Base-by-base conservation (phyloP, 2,329 filamentous ascomycete species). In the Amylocarpus encephaloides region DNA sequence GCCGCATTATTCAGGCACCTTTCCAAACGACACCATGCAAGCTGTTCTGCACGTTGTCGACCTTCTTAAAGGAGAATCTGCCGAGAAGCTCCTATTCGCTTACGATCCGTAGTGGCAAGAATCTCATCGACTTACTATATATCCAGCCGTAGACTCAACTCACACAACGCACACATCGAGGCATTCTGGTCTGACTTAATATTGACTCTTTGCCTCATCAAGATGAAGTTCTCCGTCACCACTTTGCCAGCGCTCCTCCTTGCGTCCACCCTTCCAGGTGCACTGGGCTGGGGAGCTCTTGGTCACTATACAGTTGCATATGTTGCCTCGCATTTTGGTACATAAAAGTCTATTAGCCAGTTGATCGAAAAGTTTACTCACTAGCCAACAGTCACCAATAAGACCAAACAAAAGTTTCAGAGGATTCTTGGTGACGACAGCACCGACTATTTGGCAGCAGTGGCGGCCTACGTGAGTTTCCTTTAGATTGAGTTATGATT, bases 281-380 rank as follows among this genome's bases (percentile, higher is more conserved):
- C 44, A 16, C 48, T 51, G 10, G 57, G 59, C 9, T 65, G 63
- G 63, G 63, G 63, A n/a, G 35, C 73, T 56, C 72, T 85, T 50
- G 82, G 82, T 0, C 82, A 86, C 66, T 78, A 82, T 59, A 80
- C 81, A 12, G 76, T 83, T 11, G 82, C 79, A 46, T 83, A 82
- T 61, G 63, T 86, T 34, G 81, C 82, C 9, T 74, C 73, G 58
- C 74, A 75, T 62, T 79, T 84, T 39, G 57, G 59, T 61, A 38
- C 4, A 33, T 16, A 36, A n/a, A 10, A 39, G 18, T 46, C 30
- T n/a, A 16, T 19, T 1, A 9, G 11, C 10, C 10, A 12, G 18
- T 34, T 40, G 9, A 34, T 29, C 3, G 33, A 2, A 34, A 15
- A 12, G 10, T 40, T 11, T 12, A 11, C 30, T 43, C 12, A 47